phyloP scores from a whole-genome alignment of 192 early-diverging fungal species.

The Coemansia sp. region DNA sequence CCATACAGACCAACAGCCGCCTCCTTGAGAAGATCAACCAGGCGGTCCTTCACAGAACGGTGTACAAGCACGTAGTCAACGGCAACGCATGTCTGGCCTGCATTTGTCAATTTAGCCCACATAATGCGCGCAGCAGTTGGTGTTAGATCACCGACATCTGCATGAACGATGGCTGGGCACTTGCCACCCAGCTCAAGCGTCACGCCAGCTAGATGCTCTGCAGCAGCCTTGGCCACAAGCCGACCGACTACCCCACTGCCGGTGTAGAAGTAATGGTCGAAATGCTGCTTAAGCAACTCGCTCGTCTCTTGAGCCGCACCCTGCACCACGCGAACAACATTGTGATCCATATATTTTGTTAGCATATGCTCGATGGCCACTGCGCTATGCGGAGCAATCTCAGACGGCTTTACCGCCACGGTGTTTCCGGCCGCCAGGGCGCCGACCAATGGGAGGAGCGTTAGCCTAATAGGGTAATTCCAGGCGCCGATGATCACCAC shows the following conservation, averaged over 20 bases:
- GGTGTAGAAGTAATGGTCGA: slow-evolving; percentile 94
- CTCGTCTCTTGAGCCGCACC: slow-evolving; percentile 77
- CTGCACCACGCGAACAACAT: slow-evolving; percentile 64
- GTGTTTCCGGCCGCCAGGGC: slow-evolving; percentile 92
- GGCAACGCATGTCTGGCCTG: slow-evolving; percentile 87
- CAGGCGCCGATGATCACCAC: slow-evolving; percentile 70
- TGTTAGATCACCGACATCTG: slow-evolving; percentile 61
- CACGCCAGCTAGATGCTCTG: slow-evolving; percentile 82
- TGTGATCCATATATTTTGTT: slow-evolving; percentile 71
- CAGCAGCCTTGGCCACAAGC: slow-evolving; percentile 79
- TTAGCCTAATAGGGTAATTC: slow-evolving; percentile 67
- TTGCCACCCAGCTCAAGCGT: slow-evolving; percentile 96
- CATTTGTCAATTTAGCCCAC: slow-evolving; percentile 83
- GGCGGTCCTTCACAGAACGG: slow-evolving; percentile 53
- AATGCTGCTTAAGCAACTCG: slow-evolving; percentile 66
- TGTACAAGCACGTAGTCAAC: slow-evolving; percentile 83
- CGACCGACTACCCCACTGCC: slow-evolving; percentile 78
- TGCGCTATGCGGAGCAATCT: slow-evolving; percentile 68
- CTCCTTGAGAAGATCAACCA: slow-evolving; percentile 59
- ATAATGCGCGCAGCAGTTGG: slow-evolving; percentile 68
- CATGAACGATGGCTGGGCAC: slow-evolving; percentile 64
- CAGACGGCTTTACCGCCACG: slow-evolving; percentile 81
- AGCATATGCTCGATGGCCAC: slow-evolving; percentile 61
- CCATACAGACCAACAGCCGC: slow-evolving; percentile 51
- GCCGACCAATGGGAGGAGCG: slow-evolving; percentile 69